Evolutionary conservation across 306 rosid species (phyloP).

Genomic region (Prunus dulcis): DNA sequence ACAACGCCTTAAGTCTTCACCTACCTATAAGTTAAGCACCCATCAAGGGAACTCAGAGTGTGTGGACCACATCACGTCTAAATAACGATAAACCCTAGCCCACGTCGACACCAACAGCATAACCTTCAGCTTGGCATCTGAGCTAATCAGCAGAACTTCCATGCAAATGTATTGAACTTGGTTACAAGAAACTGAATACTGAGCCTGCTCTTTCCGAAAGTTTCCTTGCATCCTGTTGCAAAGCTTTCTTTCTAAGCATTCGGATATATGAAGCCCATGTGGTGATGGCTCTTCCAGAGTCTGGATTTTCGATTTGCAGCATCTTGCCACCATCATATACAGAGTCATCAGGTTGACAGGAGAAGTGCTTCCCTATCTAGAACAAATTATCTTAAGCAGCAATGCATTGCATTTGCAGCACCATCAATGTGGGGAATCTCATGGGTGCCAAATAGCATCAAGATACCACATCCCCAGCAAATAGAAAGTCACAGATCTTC

Average conservation of each 20-base stretch:
- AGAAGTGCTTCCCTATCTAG: background rate
- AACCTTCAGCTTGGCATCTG: background rate
- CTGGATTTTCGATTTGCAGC: background rate
- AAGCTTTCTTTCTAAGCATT: background rate
- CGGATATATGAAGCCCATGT: background rate
- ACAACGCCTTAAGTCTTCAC: background rate
- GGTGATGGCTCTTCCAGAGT: background rate
- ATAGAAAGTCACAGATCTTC: conserved; percentile 67
- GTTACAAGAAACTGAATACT: background rate
- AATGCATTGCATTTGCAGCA: background rate
- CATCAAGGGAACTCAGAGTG: background rate
- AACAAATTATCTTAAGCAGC: background rate
- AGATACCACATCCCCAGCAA: conserved; percentile 28
- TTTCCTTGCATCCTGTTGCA: background rate
- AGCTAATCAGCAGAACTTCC: background rate
- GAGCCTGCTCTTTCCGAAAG: background rate
- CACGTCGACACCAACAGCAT: background rate
- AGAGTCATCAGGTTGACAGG: background rate
- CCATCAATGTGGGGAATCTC: conserved; percentile 18
- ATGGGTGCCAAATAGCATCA: conserved; percentile 22
- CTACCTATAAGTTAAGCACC: background rate
- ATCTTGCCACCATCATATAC: background rate
- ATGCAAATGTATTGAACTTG: background rate
- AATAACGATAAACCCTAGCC: background rate
- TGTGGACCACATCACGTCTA: background rate